phyloP scores from a whole-genome alignment of 805 yeast species.

The Hagleromyces aurorensis region DNA sequence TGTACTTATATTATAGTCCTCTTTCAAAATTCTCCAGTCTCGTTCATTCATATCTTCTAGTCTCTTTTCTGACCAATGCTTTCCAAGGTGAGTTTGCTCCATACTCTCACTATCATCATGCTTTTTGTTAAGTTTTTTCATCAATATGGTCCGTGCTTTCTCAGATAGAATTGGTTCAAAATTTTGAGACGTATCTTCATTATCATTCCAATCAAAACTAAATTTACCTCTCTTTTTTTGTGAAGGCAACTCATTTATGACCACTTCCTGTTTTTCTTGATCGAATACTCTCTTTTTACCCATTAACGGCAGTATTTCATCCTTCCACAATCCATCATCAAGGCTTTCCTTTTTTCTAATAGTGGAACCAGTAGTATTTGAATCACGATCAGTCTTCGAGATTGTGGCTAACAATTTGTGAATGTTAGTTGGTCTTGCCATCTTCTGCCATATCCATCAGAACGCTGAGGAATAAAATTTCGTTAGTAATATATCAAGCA shows the following conservation, averaged over 20 bases:
- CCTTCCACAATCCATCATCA: slow-evolving; percentile 40
- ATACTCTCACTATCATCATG: slow-evolving; percentile 11
- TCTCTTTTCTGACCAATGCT: slow-evolving; percentile 62
- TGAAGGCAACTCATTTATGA: slow-evolving; percentile 4
- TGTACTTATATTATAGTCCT: slow-evolving; percentile 61
- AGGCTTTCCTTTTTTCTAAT: no score
- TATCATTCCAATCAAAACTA: slow-evolving; percentile 59
- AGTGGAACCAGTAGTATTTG: slow-evolving; percentile 6
- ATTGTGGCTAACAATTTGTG: slow-evolving; percentile 30
- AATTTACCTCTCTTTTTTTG: slow-evolving; percentile 33
- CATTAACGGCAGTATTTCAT: slow-evolving; percentile 35
- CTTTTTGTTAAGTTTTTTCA: slow-evolving; percentile 4
- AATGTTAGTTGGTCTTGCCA: slow-evolving; percentile 33
- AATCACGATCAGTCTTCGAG: slow-evolving; percentile 3
- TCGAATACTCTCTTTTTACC: slow-evolving; percentile 11
- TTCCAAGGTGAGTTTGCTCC: slow-evolving; percentile 19
- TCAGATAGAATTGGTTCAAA: slow-evolving; percentile 36
- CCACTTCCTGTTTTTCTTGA: not conserved
- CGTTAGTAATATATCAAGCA: no score
- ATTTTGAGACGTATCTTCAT: slow-evolving; percentile 54
- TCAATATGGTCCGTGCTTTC: slow-evolving; percentile 11
- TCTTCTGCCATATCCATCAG: no score
- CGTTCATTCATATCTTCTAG: slow-evolving; percentile 60
- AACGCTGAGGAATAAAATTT: no score
- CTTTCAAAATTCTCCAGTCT: slow-evolving; percentile 85